Evolutionary conservation across 371 early-diverging fungal genomes (phyloP).

Genomic region (Rhizopus stolonifer): DNA sequence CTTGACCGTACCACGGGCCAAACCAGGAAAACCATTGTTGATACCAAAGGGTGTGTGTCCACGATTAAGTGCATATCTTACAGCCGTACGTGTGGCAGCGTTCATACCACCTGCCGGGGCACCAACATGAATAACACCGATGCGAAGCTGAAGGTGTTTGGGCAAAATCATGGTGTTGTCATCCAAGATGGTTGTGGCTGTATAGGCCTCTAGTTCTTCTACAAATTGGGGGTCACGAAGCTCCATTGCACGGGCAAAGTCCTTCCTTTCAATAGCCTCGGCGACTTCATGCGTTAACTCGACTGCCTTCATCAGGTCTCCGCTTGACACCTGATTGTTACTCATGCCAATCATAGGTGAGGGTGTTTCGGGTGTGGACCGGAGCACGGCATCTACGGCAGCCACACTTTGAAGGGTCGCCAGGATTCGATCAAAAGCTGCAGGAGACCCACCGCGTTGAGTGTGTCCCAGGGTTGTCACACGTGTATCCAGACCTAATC

Average conservation of each 20-base stretch:
- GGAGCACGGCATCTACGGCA: conserved; percentile 91
- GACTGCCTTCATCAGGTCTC: conserved; percentile 92
- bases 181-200: conserved; percentile 47
- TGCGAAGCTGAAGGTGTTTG: conserved; percentile 62
- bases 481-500: conserved; percentile 88
- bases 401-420: conserved; percentile 95
- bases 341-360: conserved; percentile 92
- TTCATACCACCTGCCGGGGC: conserved; percentile 99
- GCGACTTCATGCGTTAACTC: conserved; percentile 90
- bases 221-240: conserved; percentile 90
- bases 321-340: conserved; percentile 80
- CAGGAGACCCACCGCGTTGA: conserved; percentile 98
- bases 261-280: conserved; percentile 74
- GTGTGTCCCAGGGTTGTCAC: conserved; percentile 97
- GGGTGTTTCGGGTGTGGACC: conserved; percentile 82
- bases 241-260: conserved; percentile 90
- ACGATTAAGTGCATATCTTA: conserved; percentile 81
- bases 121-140: conserved; percentile 94
- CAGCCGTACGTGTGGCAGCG: conserved; percentile 90
- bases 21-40: conserved; percentile 93
- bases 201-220: conserved; percentile 64
- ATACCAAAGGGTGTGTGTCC: conserved; percentile 87
- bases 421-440: conserved; percentile 92
- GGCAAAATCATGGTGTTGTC: conserved; percentile 33
- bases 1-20: conserved; percentile 77